phyloP scores from a whole-genome alignment of 202 grass and related monocot genomes.

The Panicum hallii region DNA sequence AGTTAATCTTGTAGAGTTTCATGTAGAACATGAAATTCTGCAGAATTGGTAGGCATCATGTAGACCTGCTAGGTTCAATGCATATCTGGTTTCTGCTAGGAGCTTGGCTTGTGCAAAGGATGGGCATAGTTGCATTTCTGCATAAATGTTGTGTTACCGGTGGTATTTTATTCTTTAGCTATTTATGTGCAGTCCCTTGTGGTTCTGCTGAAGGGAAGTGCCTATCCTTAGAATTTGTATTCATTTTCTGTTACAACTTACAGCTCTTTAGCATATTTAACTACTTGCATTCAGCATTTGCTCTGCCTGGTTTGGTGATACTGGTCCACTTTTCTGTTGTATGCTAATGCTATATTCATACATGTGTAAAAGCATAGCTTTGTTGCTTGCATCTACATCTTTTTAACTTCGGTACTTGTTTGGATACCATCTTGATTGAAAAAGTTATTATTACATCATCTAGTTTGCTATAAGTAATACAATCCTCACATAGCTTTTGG shows the following conservation, averaged over 20 bases:
- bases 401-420: background rate
- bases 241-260: slow-evolving; percentile 12
- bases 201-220: background rate
- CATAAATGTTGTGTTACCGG: background rate
- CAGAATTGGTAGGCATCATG: background rate
- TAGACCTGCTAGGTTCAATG: background rate
- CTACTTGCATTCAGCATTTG: background rate
- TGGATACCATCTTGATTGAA: background rate
- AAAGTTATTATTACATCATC: background rate
- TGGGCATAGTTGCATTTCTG: background rate
- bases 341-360: background rate
- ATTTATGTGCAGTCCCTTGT: background rate
- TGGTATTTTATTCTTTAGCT: background rate
- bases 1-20: background rate
- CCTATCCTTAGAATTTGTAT: background rate
- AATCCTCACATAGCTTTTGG: background rate
- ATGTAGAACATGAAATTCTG: background rate
- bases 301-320: slow-evolving; percentile 5
- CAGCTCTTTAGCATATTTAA: background rate
- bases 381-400: background rate
- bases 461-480: background rate
- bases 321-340: background rate
- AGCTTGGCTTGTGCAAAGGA: slow-evolving; percentile 1
- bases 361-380: background rate
- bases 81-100: background rate